These are phyloP conservation scores for Macroventuria anomochaeta DNA, from an alignment of 2,329 filamentous ascomycete genomes.

Conservation along the genomic window DNA sequence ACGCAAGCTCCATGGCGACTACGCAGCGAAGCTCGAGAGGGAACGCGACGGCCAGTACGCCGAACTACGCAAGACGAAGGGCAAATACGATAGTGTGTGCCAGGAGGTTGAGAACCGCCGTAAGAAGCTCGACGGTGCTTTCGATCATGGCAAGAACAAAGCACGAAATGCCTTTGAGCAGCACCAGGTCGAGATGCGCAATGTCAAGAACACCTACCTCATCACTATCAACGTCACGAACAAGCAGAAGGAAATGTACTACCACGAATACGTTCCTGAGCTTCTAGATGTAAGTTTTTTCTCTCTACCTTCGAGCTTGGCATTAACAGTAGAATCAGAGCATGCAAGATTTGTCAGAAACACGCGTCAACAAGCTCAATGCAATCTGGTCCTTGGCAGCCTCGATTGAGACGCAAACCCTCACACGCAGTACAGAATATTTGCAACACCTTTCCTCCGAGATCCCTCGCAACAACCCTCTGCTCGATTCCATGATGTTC, in stretches of 20 bases:
- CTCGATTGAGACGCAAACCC: slow-evolving; percentile 77
- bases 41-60: slow-evolving; percentile 84
- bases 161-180: slow-evolving; percentile 91
- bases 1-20: slow-evolving; percentile 88
- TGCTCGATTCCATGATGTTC: slow-evolving; percentile 97
- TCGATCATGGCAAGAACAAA: slow-evolving; percentile 84
- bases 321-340: slow-evolving; percentile 52
- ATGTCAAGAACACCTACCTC: slow-evolving; percentile 96
- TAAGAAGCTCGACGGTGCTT: slow-evolving; percentile 94
- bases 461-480: slow-evolving; percentile 84
- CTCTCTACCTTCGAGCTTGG: background rate
- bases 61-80: slow-evolving; percentile 88
- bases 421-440: slow-evolving; percentile 74
- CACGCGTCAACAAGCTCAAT: slow-evolving; percentile 83
- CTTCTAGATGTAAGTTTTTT: slow-evolving; percentile 74
- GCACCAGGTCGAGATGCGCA: slow-evolving; percentile 94
- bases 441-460: slow-evolving; percentile 77
- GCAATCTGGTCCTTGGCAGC: slow-evolving; percentile 82
- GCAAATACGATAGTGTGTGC: slow-evolving; percentile 89
- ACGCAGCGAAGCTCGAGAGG: slow-evolving; percentile 84
- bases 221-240: slow-evolving; percentile 97
- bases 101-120: slow-evolving; percentile 93
- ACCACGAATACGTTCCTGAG: slow-evolving; percentile 94
- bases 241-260: slow-evolving; percentile 96
- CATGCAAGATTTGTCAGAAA: slow-evolving; percentile 91